Evolutionary conservation across 331 rosid species (phyloP), one percentile per base, ranked within the genome.

Genomic region (Malus hybrid): DNA sequence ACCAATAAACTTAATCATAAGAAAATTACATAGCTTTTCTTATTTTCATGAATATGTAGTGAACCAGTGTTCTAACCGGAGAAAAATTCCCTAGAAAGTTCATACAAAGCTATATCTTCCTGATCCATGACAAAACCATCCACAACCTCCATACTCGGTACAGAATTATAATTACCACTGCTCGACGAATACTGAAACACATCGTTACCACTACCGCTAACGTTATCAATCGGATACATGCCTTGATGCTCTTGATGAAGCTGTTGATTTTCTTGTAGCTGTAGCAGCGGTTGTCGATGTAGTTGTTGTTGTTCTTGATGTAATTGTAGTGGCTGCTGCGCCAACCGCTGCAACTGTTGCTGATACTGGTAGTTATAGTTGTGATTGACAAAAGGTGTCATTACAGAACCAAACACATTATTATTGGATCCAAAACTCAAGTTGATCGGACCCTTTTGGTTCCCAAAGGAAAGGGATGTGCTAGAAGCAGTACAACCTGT

Each of bases 401-500:
- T 48, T 28, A 56, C 28, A 19, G 69, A 74, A 15, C 39, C 15
- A 11, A 75, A 27, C 6, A 62, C 65, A 1, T 6, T 15, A 63
- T 67, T 68, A 20, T 72, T 73, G 73, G 52, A 57, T 77, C 87
- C 85, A 67, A 93, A 93, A 67, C 85, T 87, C 71, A 93, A 82
- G 88, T 90, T 91, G 71, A 91, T 85, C 56, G 98, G 98, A 7
- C 98, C 98, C 80, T 75, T 91, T 52, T 83, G 93, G 83, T 71
- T 78, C 10, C 84, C 91, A 59, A 86, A 66, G 9, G 92, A 80
- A 66, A 70, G 15, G 80, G 82, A 29, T 19, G 71, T 75, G 54
- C 65, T 82, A 12, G 78, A 11, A n/a, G 78, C 31, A 13, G 90
- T 82, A 54, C 93, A 87, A 1, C 98, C 97, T 0, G 98, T 93